Base-by-base conservation (phyloP, 106 monocot species). In the Posidonia australis region DNA sequence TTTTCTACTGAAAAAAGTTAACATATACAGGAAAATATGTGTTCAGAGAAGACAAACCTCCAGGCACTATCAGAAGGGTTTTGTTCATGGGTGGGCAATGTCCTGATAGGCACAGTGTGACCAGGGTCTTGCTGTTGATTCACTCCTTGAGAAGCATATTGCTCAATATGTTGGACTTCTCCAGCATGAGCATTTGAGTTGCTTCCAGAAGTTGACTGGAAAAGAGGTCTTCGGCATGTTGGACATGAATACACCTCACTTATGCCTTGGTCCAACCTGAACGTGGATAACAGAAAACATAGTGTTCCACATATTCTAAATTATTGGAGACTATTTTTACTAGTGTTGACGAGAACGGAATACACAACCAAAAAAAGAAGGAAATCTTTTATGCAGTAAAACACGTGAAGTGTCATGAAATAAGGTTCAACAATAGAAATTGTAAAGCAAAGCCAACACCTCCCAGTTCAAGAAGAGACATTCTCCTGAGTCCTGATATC, bases 221-320 rank as follows among this genome's bases (percentile, higher is more conserved):
- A 85, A 58, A 98, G 87, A 74, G 96, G 87, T 64, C 91, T 87
- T 67, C 96, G 75, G 78, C 96, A 98, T 12, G 91, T 98, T n/a
- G 96, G 96, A 45, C 96, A 98, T 31, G 90, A 90, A 75, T 91
- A 87, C 5, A 70, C 87, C 36, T 88, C 91, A 19, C 74, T 74
- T 58, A 83, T 59, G 18, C 96, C 85, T 62, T 98, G 96, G 77
- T 98, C 96, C 72, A 98, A 72, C 96, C 96, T 98, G 70, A 64
- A 47, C 9, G 42, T 16, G 25, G 21, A 48, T 54, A 26, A 28
- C 26, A 54, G 52, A 67, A 22, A 23, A 46, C 2, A 9, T n/a
- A 49, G 12, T 49, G 14, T 49, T 10, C 48, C n/a, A 49, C 3
- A 49, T n/a, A 49, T n/a, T n/a, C n/a, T n/a, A n/a, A n/a, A n/a